Evolutionary conservation across 495 filamentous ascomycete species (phyloP), one percentile per base, ranked within the genome.

Genomic region (Penicillium turbatum): DNA sequence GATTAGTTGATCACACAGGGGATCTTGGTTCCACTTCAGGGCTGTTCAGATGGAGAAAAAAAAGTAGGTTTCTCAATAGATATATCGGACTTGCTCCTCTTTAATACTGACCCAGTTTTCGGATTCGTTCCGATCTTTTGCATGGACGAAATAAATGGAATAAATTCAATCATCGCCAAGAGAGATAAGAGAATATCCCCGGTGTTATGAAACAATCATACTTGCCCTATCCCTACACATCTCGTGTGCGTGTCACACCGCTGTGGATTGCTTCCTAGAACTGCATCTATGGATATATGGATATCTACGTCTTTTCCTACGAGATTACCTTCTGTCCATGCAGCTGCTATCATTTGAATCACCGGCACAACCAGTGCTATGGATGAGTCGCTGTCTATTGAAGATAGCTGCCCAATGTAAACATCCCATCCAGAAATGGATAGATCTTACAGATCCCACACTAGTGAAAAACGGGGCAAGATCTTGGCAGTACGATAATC

Each of bases 361-460:
- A 19, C 9, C 6, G 16, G n/a, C 9, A 30, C 30, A 29, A 9
- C 21, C 24, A 43, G 24, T 2, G 27, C 4, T 10, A 10, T n/a
- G 7, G 12, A 43, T 27, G 13, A 8, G 24, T 24, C 21, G 2
- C 17, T 19, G 6, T 39, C 17, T 19, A 12, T 3, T 0, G 9
- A 39, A 39, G 19, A 21, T 21, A 39, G 17, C 19, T 19, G 10
- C 37, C 37, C 17, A 21, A 29, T 17, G 15, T 12, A 1, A 11
- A 30, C 12, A 31, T 24, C 26, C 10, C 41, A 12, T 44, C 5
- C 34, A 12, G 16, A 8, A 34, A 43, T 43, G 26, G 53, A 55
- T 52, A 48, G 44, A 55, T 60, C 57, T 48, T 52, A 55, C 44
- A 56, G 46, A 50, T 45, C 9, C 36, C 8, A 55, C 17, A 42